A percentile compares a stretch with the other conserved stretches of the same genome.
phyloP scores from a whole-genome alignment of 345 rosid genomes.

The Boechera divaricarpa region DNA sequence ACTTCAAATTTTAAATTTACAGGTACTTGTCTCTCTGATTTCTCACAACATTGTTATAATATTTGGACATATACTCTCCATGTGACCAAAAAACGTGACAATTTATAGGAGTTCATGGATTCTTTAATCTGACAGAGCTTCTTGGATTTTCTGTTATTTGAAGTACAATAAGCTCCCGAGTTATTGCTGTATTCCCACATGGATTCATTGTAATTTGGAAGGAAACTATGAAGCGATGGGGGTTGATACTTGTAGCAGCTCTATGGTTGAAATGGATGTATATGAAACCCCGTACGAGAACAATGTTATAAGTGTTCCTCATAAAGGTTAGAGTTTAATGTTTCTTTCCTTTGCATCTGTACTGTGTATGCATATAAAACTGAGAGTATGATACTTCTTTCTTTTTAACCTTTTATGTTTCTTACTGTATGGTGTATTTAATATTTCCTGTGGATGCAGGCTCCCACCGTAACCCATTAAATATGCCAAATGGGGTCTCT shows the following conservation, averaged over 20 bases:
- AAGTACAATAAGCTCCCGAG: slow-evolving; percentile 81
- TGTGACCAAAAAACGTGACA: neutral
- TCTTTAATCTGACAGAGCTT: slow-evolving; percentile 35
- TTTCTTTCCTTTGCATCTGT: slow-evolving; percentile 5
- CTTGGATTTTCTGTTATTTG: slow-evolving; percentile 39
- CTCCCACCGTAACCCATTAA: slow-evolving; percentile 55
- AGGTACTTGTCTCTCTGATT: slow-evolving; percentile 55
- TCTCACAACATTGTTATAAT: neutral
- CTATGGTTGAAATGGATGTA: slow-evolving; percentile 90
- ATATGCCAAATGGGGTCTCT: slow-evolving; percentile 52
- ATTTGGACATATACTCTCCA: neutral
- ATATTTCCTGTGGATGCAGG: slow-evolving; percentile 49
- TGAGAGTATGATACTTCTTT: slow-evolving; percentile 15
- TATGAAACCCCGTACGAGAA: slow-evolving; percentile 56
- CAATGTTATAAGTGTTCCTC: slow-evolving; percentile 45
- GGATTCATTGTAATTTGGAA: slow-evolving; percentile 82
- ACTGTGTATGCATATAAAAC: slow-evolving; percentile 1
- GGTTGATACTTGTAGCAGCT: slow-evolving; percentile 58
- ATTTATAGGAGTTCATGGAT: slow-evolving; percentile 21
- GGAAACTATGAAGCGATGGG: slow-evolving; percentile 64
- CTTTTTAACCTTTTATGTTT: neutral
- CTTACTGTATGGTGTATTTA: slow-evolving; percentile 13
- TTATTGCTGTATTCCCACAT: slow-evolving; percentile 75
- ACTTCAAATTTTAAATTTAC: slow-evolving; percentile 76
- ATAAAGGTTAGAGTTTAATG: slow-evolving; percentile 53